These are phyloP conservation scores for Elsinoe australis DNA, from an alignment of 2,329 filamentous ascomycete genomes.

Conservation along the genomic window DNA sequence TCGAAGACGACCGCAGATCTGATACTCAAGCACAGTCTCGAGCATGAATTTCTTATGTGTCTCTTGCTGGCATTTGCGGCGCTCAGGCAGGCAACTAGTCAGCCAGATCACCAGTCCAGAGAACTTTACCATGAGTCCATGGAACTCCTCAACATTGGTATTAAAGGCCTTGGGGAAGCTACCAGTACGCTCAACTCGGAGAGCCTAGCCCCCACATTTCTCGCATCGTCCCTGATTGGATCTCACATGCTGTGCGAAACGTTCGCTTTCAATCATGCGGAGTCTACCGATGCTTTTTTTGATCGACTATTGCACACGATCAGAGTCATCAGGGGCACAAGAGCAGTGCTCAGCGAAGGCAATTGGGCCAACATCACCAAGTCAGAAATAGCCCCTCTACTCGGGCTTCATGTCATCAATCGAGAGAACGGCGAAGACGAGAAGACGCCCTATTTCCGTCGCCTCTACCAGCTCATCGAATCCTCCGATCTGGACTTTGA, in stretches of 20 bases:
- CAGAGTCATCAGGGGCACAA: background rate
- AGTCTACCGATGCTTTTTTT: background rate
- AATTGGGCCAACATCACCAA: background rate
- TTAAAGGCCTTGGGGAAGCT: background rate
- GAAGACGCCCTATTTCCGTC: background rate
- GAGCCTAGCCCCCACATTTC: background rate
- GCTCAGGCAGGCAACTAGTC: background rate
- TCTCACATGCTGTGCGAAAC: slow-evolving; percentile 3
- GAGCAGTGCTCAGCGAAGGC: background rate
- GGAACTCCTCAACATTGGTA: background rate
- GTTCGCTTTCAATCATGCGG: background rate
- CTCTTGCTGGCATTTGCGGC: slow-evolving; percentile 1
- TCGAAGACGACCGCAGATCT: background rate
- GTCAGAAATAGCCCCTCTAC: slow-evolving; percentile 1
- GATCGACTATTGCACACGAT: background rate
- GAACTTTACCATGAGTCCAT: slow-evolving; percentile 1
- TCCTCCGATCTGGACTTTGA: background rate
- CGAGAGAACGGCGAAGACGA: background rate
- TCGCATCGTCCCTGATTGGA: background rate
- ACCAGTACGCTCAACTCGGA: background rate
- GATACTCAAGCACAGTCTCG: background rate
- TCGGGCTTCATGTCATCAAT: background rate
- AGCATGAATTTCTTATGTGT: background rate
- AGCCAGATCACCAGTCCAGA: background rate
- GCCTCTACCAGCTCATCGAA: background rate